Percentiles rank a stretch among this genome's conserved stretches.
Evolutionary conservation across 164 flowering plant genomes (phyloP).

Genomic region (Nymphaea thermarum): DNA sequence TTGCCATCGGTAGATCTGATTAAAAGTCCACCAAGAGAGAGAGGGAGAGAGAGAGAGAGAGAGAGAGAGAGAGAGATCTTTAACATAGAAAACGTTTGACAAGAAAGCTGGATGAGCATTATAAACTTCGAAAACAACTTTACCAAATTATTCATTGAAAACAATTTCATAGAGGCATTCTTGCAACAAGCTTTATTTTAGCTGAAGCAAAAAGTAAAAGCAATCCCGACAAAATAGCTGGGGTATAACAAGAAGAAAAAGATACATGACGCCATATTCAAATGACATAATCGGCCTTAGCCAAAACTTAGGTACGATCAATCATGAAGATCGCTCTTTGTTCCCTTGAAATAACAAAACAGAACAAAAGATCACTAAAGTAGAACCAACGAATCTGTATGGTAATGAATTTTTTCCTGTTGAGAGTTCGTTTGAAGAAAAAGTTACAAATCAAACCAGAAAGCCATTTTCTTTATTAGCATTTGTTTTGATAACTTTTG

Average conservation of each 20-base stretch:
- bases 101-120: background rate
- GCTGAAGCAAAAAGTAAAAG: background rate
- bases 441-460: too few relatives aligned
- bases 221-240: background rate
- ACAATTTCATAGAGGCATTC: too few relatives aligned
- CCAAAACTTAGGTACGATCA: background rate
- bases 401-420: too few relatives aligned
- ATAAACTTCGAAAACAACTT: too few relatives aligned
- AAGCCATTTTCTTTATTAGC: background rate
- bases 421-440: too few relatives aligned
- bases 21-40: background rate
- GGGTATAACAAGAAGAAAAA: background rate
- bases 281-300: background rate
- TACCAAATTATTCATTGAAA: background rate
- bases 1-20: too few relatives aligned
- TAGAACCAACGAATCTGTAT: background rate
- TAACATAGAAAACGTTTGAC: background rate
- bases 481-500: background rate
- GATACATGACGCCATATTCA: background rate
- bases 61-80: background rate
- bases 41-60: background rate
- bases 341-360: background rate
- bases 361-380: background rate
- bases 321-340: background rate
- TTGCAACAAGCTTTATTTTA: background rate